Evolutionary conservation across 768 basidiomycete species (phyloP), one percentile per base, ranked within the genome.

Genomic region (Naganishia vaughanmartiniae): DNA sequence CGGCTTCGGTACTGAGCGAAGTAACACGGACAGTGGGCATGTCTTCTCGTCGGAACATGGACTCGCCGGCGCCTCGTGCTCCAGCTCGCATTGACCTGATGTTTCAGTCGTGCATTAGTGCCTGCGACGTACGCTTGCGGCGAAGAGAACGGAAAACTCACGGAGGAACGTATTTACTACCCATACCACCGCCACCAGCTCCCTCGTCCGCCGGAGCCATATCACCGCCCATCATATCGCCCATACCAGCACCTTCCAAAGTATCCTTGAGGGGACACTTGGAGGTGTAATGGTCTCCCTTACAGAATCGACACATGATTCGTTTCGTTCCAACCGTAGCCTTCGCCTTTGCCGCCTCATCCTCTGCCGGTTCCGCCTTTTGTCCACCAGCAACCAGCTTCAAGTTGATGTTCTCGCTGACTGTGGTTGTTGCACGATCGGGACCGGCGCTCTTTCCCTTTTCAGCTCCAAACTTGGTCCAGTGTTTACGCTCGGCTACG

Each of bases 181-280:
- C 65, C 77, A 14, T 86, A 11, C 74, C 74, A 31, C 81, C 77
- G 46, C 65, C 77, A 39, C 73, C 71, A 69, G 76, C 76, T 46
- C 76, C 74, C 24, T 69, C 65, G 21, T 69, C 73, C 36, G 31
- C 65, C 31, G 68, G 56, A 63, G 67, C 63, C 19, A 46, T 53
- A 84, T 66, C 76, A 86, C 88, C 88, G 83, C 66, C 82, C 15
- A 84, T 84, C 24, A 78, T 72, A 36, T 78, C 76, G 28, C 65
- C 67, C 54, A 72, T 63, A 34, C 86, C 90, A 57, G 93, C 84
- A 4, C 87, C 90, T 12, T 88, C 89, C 17, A 99, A 86, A 11
- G 90, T 90, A 76, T 97, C 93, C 83, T 93, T 96, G 86, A 93
- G 94, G 7, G 96, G 96, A 86, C 96, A 98, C 82, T 94, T 93